Percentiles rank a stretch among this genome's conserved stretches.
Conservation (phyloP, 768 basidiomycete genomes). For the Leccinum pellstonianum region DNA sequence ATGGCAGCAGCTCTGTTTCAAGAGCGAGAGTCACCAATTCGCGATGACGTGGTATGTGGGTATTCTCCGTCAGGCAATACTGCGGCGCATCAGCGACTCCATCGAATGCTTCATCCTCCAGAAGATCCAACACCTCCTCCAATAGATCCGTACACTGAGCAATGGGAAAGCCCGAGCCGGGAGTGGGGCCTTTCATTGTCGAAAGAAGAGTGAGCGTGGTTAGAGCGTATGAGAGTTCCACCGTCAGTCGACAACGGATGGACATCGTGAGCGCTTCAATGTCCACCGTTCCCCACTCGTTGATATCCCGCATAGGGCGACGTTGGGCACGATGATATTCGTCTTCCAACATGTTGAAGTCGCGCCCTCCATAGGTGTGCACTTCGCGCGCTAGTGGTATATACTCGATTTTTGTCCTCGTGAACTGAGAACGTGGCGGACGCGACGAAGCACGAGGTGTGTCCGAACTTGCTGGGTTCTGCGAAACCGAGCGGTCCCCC, state of each 20-base stretch:
- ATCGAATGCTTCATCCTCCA: constrained; percentile 79
- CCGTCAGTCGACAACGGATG: constrained; percentile 77
- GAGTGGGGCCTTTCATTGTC: constrained; percentile 66
- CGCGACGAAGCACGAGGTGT: constrained; percentile 35
- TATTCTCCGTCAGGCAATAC: constrained; percentile 28
- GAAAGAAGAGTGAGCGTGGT: constrained; percentile 83
- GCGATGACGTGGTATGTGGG: constrained; percentile 57
- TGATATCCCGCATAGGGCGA: constrained; percentile 65
- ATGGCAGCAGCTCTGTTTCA: constrained; percentile 57
- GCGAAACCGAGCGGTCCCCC: constrained; percentile 17
- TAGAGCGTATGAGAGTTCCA: constrained; percentile 87
- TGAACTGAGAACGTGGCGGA: constrained; percentile 45
- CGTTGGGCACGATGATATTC: constrained; percentile 54
- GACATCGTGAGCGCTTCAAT: constrained; percentile 94
- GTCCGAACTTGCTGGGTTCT: constrained; percentile 27
- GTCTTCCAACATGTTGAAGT: constrained; percentile 62
- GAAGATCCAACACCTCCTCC: constrained; percentile 82
- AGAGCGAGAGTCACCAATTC: constrained; percentile 58
- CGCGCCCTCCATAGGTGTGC: constrained; percentile 78
- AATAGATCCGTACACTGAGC: constrained; percentile 75
- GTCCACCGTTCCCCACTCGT: constrained; percentile 87
- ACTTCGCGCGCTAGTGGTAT: constrained; percentile 75
- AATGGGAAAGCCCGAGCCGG: constrained; percentile 66
- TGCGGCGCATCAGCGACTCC: constrained; percentile 37
- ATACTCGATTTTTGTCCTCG: constrained; percentile 85